These are phyloP conservation scores for Anisodus acutangulus DNA, from an alignment of 257 asterid species.

Conservation along the genomic window DNA sequence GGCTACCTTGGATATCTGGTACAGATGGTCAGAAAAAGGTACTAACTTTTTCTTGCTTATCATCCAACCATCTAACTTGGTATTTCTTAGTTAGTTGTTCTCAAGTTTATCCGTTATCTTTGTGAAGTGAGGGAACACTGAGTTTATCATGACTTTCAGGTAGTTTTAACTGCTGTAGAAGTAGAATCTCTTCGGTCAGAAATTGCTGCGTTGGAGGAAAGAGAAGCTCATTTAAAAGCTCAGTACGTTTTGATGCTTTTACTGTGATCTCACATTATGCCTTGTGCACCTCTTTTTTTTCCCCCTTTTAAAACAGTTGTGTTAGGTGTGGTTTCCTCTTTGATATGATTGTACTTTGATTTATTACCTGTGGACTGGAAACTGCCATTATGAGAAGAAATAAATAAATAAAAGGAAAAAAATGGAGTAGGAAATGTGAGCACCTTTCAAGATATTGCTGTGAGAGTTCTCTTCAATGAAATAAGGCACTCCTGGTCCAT, in stretches of 20 bases:
- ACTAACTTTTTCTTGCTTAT: slow-evolving; percentile 19
- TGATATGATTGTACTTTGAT: background rate
- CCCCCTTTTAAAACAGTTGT: background rate
- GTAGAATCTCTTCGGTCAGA: slow-evolving; percentile 97
- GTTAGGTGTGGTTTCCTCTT: background rate
- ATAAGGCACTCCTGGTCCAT: background rate
- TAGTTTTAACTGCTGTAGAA: slow-evolving; percentile 77
- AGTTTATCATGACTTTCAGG: slow-evolving; percentile 47
- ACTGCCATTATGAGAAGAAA: background rate
- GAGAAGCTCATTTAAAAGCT: slow-evolving; percentile 87
- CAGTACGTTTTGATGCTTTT: slow-evolving; percentile 54
- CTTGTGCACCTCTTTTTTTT: background rate
- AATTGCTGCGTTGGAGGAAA: slow-evolving; percentile 75
- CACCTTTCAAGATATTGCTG: slow-evolving; percentile 12
- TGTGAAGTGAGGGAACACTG: slow-evolving; percentile 7
- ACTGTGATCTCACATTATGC: background rate
- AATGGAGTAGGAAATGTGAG: background rate
- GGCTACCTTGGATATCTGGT: slow-evolving; percentile 72
- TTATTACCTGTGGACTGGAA: background rate
- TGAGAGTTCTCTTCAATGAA: background rate
- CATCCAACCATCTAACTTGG: slow-evolving; percentile 25
- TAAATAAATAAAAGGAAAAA: background rate
- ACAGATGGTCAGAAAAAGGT: slow-evolving; percentile 87
- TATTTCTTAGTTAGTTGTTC: slow-evolving; percentile 25
- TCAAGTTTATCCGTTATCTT: slow-evolving; percentile 23